Conservation (phyloP, 805 yeast species). For the Grigorovia humatica region DNA sequence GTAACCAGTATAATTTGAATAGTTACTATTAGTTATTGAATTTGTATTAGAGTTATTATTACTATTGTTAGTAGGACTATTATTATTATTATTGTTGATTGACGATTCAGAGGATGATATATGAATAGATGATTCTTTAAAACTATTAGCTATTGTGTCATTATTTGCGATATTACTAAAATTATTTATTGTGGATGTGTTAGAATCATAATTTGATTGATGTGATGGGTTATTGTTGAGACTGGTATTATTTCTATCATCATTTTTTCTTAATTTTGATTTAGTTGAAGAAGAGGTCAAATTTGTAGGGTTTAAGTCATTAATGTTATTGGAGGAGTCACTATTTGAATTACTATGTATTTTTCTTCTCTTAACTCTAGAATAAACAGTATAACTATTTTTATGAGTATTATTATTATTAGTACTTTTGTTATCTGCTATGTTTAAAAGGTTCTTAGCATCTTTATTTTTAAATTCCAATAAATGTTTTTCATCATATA, state of each 20-base stretch:
- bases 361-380: background rate
- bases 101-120: conserved; percentile 1
- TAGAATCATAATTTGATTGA: background rate
- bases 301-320: background rate
- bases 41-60: background rate
- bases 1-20: conserved; percentile 10
- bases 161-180: background rate
- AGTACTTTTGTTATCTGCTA: background rate
- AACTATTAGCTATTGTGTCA: background rate
- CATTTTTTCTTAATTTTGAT: background rate
- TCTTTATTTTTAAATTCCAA: background rate
- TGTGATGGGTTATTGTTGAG: too few relatives aligned
- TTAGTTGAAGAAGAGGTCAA: background rate
- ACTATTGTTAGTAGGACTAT: too few relatives aligned
- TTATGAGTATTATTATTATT: background rate
- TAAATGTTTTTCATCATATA: conserved; percentile 33
- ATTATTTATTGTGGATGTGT: background rate
- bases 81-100: background rate
- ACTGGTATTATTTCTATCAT: background rate
- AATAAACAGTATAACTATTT: background rate
- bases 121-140: background rate
- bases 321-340: background rate
- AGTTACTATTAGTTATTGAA: background rate
- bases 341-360: background rate
- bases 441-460: background rate